A percentile compares a stretch with the other conserved stretches of the same genome.
phyloP scores from a whole-genome alignment of 1,284 basidiomycete genomes.

The Cryptococcus depauperatus region DNA sequence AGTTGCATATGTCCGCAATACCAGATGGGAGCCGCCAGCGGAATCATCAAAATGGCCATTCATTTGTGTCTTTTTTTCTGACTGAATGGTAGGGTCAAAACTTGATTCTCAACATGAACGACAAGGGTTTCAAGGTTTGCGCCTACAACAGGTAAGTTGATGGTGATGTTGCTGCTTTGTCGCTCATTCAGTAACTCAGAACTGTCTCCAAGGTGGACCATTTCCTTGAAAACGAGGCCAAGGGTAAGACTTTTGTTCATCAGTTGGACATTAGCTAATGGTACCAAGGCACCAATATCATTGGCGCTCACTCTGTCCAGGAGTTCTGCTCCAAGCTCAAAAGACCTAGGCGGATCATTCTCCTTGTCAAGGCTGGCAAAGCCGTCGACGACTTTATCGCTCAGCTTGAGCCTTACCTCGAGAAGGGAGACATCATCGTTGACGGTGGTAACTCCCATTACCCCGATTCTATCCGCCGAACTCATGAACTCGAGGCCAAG shows the following conservation, averaged over 20 bases:
- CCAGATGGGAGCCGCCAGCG: background rate
- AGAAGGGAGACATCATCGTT: slow-evolving; percentile 84
- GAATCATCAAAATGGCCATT: slow-evolving; percentile 9
- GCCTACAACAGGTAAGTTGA: slow-evolving; percentile 82
- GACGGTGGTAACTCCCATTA: slow-evolving; percentile 99
- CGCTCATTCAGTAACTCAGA: slow-evolving; percentile 17
- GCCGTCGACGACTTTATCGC: slow-evolving; percentile 56
- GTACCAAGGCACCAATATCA: slow-evolving; percentile 88
- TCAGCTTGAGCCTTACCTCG: slow-evolving; percentile 52
- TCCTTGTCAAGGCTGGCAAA: slow-evolving; percentile 67
- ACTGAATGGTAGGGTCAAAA: slow-evolving; percentile 68
- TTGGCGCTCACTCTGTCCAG: slow-evolving; percentile 88
- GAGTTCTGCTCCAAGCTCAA: slow-evolving; percentile 61
- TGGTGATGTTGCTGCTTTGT: too few species aligned
- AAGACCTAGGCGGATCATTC: slow-evolving; percentile 67
- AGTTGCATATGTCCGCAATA: slow-evolving; percentile 5
- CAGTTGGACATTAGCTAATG: too few species aligned
- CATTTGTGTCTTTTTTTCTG: slow-evolving; percentile 8
- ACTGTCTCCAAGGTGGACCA: slow-evolving; percentile 92
- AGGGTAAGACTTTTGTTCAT: too few species aligned
- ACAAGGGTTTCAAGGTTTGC: slow-evolving; percentile 96
- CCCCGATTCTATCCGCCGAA: slow-evolving; percentile 94
- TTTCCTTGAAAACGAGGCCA: slow-evolving; percentile 95
- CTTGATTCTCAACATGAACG: slow-evolving; percentile 95
- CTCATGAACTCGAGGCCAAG: slow-evolving; percentile 85